Base-by-base conservation (phyloP, 805 yeast genomes). In the Tetrapisispora phaffii region DNA sequence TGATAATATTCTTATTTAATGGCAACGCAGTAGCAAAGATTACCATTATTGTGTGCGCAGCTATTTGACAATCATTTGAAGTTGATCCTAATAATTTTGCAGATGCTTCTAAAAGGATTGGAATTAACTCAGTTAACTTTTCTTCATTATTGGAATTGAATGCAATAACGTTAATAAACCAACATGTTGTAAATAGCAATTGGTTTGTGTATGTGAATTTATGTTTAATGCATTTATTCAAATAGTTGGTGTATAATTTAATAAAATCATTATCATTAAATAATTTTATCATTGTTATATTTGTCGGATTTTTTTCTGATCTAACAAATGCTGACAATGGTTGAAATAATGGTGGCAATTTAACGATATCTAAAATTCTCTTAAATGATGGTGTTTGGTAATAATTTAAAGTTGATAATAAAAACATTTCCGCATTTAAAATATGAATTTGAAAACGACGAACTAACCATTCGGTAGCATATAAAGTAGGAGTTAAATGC, bases 381-480 rank as follows among this genome's bases (percentile, higher is more conserved):
- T 79, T 73, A 62, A 93, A 93, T 6, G 85, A 71, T 0, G 88
- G 81, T 33, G 77, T 71, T 53, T 74, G 76, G 65, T 81, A 86
- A 66, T 83, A 86, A n/a, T 96, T 94, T 53, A 93, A 70, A 1
- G 84, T 74, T 2, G 89, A 72, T 46, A 90, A 64, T 38, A 93
- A 59, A 28, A 93, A 59, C 44, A 71, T 60, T 62, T 90, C 97
- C 0, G 88, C 68, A 57, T 85, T 87, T 56, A 83, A 81, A 41
- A 85, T 71, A 60, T 93, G 89, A 52, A 87, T 78, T 58, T 87
- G 81, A 69, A 80, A 93, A 55, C 97, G 76, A 68, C 98, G 82
- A 17, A 93, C 82, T 21, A 89, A 77, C 98, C 98, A 93, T 69
- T 93, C 98, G 12, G 87, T 71, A 5, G 96, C 90, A 54, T 81